Conservation (phyloP, 257 asterid genomes). For the Fraxinus americana region DNA sequence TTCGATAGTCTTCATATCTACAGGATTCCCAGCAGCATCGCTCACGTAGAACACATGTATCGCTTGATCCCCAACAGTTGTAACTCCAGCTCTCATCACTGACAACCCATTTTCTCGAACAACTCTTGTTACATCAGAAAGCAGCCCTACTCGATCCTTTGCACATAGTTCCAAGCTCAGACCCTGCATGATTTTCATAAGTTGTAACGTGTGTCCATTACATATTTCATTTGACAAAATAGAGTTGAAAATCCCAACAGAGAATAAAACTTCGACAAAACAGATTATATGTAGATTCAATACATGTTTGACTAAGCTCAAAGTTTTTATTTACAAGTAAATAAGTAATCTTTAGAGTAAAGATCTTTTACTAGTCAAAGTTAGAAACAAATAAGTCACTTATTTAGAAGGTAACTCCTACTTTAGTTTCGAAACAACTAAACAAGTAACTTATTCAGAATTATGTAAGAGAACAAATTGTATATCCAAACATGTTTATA, state of each 20-base stretch:
- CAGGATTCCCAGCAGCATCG: slow-evolving; percentile 84
- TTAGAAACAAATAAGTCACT: background rate
- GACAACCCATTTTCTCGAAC: slow-evolving; percentile 84
- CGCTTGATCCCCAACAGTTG: slow-evolving; percentile 85
- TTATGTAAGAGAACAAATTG: too few species aligned
- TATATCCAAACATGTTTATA: too few species aligned
- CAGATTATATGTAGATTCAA: background rate
- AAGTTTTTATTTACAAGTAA: too few species aligned
- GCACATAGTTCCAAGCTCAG: slow-evolving; percentile 84
- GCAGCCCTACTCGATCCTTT: slow-evolving; percentile 88
- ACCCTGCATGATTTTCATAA: slow-evolving; percentile 47
- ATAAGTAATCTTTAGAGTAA: too few species aligned
- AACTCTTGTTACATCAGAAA: slow-evolving; percentile 88
- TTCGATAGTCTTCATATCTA: slow-evolving; percentile 68
- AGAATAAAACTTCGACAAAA: background rate
- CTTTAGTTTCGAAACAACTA: too few species aligned
- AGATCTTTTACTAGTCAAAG: background rate
- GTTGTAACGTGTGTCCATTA: background rate
- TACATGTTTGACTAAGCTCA: background rate
- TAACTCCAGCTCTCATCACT: slow-evolving; percentile 84
- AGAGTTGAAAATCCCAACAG: background rate
- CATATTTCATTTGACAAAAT: background rate
- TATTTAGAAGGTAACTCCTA: too few species aligned
- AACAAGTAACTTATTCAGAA: too few species aligned
- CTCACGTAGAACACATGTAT: slow-evolving; percentile 75